These are phyloP conservation scores for Tephrocybe sp. DNA, from an alignment of 768 basidiomycete genomes.

Conservation along the genomic window DNA sequence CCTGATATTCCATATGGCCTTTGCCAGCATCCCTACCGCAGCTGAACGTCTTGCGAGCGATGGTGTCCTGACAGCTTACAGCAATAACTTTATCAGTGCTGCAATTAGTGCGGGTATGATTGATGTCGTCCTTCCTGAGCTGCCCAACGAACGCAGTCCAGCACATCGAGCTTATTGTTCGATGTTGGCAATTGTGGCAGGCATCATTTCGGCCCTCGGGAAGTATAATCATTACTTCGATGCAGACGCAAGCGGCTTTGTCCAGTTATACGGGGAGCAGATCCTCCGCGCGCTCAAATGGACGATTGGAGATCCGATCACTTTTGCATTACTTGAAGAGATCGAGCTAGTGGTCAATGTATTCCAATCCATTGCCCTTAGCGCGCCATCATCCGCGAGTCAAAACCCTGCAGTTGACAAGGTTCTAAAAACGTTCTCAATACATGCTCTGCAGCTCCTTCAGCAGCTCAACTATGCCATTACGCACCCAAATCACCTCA, in stretches of 20 bases:
- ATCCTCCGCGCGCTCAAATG: constrained; percentile 75
- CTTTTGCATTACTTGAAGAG: constrained; percentile 76
- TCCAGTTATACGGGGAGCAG: constrained; percentile 83
- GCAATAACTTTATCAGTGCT: constrained; percentile 74
- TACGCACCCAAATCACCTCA: constrained; percentile 87
- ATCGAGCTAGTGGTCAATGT: constrained; percentile 76
- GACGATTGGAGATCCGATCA: constrained; percentile 79
- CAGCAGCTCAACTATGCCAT: constrained; percentile 90
- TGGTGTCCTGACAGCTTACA: constrained; percentile 78
- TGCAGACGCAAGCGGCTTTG: constrained; percentile 80
- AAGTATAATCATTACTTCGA: constrained; percentile 76
- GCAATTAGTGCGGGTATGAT: constrained; percentile 77
- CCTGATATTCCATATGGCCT: constrained; percentile 81
- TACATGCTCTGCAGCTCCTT: constrained; percentile 66
- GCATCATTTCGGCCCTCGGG: constrained; percentile 61
- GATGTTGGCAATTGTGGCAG: constrained; percentile 79
- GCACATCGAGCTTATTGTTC: constrained; percentile 80
- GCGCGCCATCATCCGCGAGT: constrained; percentile 42
- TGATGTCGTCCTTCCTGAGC: constrained; percentile 61
- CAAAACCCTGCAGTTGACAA: constrained; percentile 52
- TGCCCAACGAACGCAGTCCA: constrained; percentile 74
- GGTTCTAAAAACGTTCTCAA: constrained; percentile 67
- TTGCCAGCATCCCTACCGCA: constrained; percentile 71
- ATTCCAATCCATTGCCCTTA: constrained; percentile 71
- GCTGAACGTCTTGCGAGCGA: constrained; percentile 86